Base-by-base conservation (phyloP, 805 yeast species). In the Lachancea meyersii region DNA sequence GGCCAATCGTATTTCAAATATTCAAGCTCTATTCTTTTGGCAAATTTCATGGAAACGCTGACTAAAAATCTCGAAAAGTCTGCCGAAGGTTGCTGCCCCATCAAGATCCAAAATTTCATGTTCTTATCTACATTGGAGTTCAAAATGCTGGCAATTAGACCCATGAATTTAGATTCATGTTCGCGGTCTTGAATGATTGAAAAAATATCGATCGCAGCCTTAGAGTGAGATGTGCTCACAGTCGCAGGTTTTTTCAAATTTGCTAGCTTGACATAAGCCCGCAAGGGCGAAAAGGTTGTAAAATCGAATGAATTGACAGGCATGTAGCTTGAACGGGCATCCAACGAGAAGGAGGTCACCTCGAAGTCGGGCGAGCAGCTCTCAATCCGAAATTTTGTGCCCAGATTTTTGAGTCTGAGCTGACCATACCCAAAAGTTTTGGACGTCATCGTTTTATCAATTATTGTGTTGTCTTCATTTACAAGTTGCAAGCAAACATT, bases 1-100 rank as follows among this genome's bases (percentile, higher is more conserved):
- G 98, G 98, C 98, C 98, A 91, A 48, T 83, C 82, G 61, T 85
- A 91, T 1, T 83, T 77, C n/a, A 93, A 70, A 35, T 87, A 63
- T 53, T 87, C 91, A 55, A 80, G 85, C 16, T 19, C 6, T 57
- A 48, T 6, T 28, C 34, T 1, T 47, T 52, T 28, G 18, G 33
- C 38, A 4, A 45, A 21, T 2, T 32, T 23, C 13, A 27, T 18
- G 38, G 49, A 51, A 10, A 57, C 38, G 3, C 14, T 18, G 7
- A 86, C 84, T n/a, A 86, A 56, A 38, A 77, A 73, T 22, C 27
- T 9, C 17, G 5, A 5, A 9, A 38, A 38, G 13, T 8, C 31
- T 8, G 26, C 4, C 7, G 40, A 27, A 13, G 40, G 33, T 11
- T 18, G 17, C n/a, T 37, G 33, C 6, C 40, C 40, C 26, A 27